These are phyloP conservation scores for Ananas comosus DNA, from an alignment of 176 grass and related monocot genomes.

Conservation along the genomic window DNA sequence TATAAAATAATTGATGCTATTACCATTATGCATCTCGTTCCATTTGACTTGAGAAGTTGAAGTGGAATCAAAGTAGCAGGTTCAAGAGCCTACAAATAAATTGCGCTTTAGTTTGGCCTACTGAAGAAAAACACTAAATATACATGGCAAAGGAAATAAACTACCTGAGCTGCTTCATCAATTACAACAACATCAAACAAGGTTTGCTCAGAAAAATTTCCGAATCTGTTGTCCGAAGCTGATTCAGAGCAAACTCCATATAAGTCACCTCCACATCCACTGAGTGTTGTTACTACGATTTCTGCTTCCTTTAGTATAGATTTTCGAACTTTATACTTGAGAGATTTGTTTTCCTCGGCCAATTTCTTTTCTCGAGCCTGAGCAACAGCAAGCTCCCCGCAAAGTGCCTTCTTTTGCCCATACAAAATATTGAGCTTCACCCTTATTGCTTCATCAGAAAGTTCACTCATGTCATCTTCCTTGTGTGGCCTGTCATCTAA, in stretches of 20 bases:
- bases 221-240: constrained; percentile 63
- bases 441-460: constrained; percentile 69
- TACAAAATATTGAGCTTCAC: constrained; percentile 80
- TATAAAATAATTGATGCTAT: constrained; percentile 1
- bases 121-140: constrained; percentile 17
- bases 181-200: constrained; percentile 93
- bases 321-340: constrained; percentile 78
- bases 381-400: constrained; percentile 62
- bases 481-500: constrained; percentile 4
- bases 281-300: constrained; percentile 89
- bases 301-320: constrained; percentile 89
- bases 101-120: constrained; percentile 10
- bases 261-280: constrained; percentile 89
- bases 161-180: constrained; percentile 89
- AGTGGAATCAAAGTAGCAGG: constrained; percentile 94
- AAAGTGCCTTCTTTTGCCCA: constrained; percentile 74
- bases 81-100: constrained; percentile 74
- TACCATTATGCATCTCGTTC: constrained; percentile 97
- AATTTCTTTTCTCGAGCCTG: constrained; percentile 72
- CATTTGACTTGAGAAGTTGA: constrained; percentile 94
- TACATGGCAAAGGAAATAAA: constrained; percentile 5
- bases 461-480: constrained; percentile 36
- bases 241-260: constrained; percentile 80
- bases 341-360: constrained; percentile 64
- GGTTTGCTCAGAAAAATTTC: constrained; percentile 67